Percentiles rank a stretch among this genome's conserved stretches.
phyloP scores from a whole-genome alignment of 306 rosid species.

The Vigna nakashimae region DNA sequence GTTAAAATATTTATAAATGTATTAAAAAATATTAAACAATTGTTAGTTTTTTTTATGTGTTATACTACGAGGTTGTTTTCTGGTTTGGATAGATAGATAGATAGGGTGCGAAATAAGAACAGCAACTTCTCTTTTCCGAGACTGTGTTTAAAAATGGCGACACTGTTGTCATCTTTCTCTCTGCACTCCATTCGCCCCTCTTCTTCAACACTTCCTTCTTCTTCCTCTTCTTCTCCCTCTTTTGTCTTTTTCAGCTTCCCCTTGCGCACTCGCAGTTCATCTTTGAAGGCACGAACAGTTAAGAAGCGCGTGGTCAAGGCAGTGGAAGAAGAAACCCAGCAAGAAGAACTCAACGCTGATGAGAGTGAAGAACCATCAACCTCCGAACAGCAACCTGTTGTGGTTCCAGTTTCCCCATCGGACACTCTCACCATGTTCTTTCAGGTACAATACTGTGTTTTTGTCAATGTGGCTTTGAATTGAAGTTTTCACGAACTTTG shows the following conservation, averaged over 20 bases:
- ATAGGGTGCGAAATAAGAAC: constrained; percentile 10
- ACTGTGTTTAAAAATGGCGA: constrained; percentile 58
- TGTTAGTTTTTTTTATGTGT: too few relatives aligned
- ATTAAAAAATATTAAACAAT: too few relatives aligned
- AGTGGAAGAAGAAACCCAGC: constrained; percentile 60
- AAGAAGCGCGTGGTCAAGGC: constrained; percentile 49
- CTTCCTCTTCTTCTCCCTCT: constrained; percentile 30
- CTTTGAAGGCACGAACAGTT: constrained; percentile 25
- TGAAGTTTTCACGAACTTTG: constrained; percentile 1
- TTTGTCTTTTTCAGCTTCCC: constrained; percentile 48
- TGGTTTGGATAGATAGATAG: constrained; percentile 1
- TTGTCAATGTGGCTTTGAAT: not conserved
- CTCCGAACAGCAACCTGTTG: constrained; percentile 67
- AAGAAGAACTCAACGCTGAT: constrained; percentile 40
- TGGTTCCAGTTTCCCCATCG: constrained; percentile 79
- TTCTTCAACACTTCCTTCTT: constrained; percentile 28
- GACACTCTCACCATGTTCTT: constrained; percentile 85
- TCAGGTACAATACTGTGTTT: constrained; percentile 58
- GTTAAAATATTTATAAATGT: too few relatives aligned
- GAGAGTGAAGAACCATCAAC: constrained; percentile 43
- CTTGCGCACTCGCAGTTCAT: constrained; percentile 43
- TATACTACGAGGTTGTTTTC: not conserved
- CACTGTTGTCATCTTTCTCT: constrained; percentile 52
- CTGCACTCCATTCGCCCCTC: constrained; percentile 42
- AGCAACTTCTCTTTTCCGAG: not conserved